Percentiles rank a stretch among this genome's conserved stretches.
phyloP scores from a whole-genome alignment of 2,329 filamentous ascomycete genomes.

The Pestalotiopsis sp. region DNA sequence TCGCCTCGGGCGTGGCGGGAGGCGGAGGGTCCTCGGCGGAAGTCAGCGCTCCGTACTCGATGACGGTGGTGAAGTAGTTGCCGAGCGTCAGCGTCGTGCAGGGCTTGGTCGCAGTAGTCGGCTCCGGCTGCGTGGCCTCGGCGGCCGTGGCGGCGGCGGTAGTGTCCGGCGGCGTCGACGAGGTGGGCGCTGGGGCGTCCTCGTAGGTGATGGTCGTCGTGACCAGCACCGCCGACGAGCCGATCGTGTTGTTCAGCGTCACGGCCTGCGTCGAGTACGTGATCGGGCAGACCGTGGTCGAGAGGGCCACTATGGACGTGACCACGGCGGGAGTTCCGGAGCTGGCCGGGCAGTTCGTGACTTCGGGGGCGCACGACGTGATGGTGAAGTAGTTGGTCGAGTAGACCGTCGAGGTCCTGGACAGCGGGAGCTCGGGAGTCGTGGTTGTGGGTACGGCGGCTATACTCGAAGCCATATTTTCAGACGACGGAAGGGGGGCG shows the following conservation, averaged over 20 bases:
- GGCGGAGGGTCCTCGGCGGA: conserved; percentile 5
- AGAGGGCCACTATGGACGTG: conserved; percentile 29
- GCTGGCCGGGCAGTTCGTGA: conserved; percentile 27
- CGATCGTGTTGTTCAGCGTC: conserved; percentile 27
- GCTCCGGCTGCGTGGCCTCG: conserved; percentile 10
- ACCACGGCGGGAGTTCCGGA: conserved; percentile 23
- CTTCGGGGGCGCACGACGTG: conserved; percentile 29
- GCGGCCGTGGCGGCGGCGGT: conserved; percentile 18
- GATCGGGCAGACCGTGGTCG: conserved; percentile 32
- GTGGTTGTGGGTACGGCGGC: neutral
- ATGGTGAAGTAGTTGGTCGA: conserved; percentile 31
- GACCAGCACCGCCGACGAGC: conserved; percentile 25
- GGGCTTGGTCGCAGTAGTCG: conserved; percentile 16
- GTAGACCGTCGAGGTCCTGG: conserved; percentile 32
- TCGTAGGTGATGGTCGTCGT: conserved; percentile 28
- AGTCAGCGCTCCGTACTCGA: conserved; percentile 27
- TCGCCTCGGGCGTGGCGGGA: conserved; percentile 3
- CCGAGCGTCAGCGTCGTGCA: conserved; percentile 29
- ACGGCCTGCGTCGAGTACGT: conserved; percentile 22
- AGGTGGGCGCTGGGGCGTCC: conserved; percentile 24
- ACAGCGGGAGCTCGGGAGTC: conserved; percentile 16
- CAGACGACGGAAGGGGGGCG: neutral
- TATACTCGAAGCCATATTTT: neutral
- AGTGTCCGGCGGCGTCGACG: conserved; percentile 16
- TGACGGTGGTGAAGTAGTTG: conserved; percentile 28